Base-by-base conservation (phyloP, 2,329 filamentous ascomycete species). In the Aureobasidium sp. region DNA sequence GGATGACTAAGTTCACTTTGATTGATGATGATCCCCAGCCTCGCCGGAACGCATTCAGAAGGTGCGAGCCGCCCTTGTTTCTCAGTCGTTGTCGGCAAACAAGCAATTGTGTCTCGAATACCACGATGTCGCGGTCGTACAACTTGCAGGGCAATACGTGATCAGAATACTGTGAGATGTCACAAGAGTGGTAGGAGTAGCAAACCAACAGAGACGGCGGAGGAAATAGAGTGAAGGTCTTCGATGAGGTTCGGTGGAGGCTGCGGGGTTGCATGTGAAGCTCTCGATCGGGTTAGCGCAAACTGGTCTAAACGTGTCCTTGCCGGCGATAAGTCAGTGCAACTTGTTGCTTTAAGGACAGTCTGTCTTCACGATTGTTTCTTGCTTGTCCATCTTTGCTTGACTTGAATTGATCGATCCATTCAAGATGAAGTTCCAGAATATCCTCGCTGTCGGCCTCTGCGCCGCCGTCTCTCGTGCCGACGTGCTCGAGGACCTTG, bases 351-450 rank as follows among this genome's bases (percentile, higher is more conserved):
- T 58, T 58, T 58, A 58, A 58, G 54, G 41, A n/a, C 54, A 29
- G 30, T 42, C 29, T 58, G 30, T 32, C 27, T 44, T 47, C 42
- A 25, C 54, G 25, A 21, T 45, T 57, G 41, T 14, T 27, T 30
- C 21, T 27, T 6, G 5, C 29, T 30, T 16, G 41, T 58, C 54
- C 48, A 39, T 58, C n/a, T 37, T 48, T 58, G 51, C 41, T 57
- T 45, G 53, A 57, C 53, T 25, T 34, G 53, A 57, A 3, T 62
- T 47, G 25, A 42, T 45, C n/a, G 16, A 59, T 30, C 39, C 27
- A 45, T 45, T 71, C 82, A 86, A 72, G 73, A 95, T 96, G 91
- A 90, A 88, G 85, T 85, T 96, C 78, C 88, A 89, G 79, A 81
- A 88, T 75, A 85, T 88, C 72, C 84, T 91, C 71, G 88, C 87